Base-by-base conservation (phyloP, 1,139 yeast genomes). In the Scheffersomyces lignicola region DNA sequence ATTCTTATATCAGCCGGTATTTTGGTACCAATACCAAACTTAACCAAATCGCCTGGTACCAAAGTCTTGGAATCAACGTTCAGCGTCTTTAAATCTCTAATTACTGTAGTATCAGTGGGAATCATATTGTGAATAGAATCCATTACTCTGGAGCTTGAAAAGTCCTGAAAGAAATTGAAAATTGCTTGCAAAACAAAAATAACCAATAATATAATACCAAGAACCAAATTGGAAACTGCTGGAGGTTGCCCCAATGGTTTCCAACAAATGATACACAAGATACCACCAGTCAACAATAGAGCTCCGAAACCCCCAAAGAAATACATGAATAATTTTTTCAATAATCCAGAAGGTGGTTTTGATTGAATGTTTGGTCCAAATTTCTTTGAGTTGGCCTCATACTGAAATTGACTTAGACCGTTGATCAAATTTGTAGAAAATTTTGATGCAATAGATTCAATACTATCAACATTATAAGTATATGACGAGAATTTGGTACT, bases 201-300 rank as follows among this genome's bases (percentile, higher is more conserved):
- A 15, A 60, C 54, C 16, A 73, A 53, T 29, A 75, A 51, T 13
- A 73, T 60, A 30, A 70, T 54, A 22, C 76, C 78, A 29, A 73
- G 60, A 11, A 68, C 67, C 39, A 73, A 56, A 46, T 74, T 74
- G 4, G 78, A 63, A 14, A 61, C 47, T 1, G 68, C 65, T 3
- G 80, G 79, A 15, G 79, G 79, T 23, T 68, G 52, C 11, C 79
- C 78, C 33, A 74, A 54, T 1, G 79, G 79, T 41, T 69, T 71
- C 76, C 78, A 75, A 24, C 69, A 56, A 27, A 75, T 50, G 34
- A 69, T 58, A 43, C 72, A 69, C 26, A 74, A 55, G n/a, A 73
- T 51, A 34, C 74, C 77, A 41, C 73, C 76, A 29, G 57, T 51
- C 40, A 71, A 51, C 31, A 75, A 56, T 32, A 75, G 52, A 1